Conservation (phyloP, 257 asterid genomes). For the Nicotiana tabacum region DNA sequence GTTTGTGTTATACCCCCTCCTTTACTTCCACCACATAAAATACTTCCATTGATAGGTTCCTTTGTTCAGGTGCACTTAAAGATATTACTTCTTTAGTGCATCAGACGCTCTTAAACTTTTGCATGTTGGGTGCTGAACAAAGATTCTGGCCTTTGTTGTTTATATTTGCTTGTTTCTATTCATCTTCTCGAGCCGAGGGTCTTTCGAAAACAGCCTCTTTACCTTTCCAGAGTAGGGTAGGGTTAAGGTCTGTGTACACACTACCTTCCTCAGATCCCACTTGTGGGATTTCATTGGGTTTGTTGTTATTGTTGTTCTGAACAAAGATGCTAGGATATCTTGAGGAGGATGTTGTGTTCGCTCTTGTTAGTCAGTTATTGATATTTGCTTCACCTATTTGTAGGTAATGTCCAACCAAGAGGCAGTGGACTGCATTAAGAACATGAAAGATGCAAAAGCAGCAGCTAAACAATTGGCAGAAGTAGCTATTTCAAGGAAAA, state of each 20-base stretch:
- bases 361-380: not conserved
- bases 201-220: too few species aligned
- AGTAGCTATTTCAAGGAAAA: slow-evolving; percentile 59
- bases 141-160: too few species aligned
- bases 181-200: too few species aligned
- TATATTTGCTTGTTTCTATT: too few species aligned
- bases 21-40: not conserved
- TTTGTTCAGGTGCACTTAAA: not conserved
- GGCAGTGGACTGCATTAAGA: slow-evolving; percentile 62
- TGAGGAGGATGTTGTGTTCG: not conserved
- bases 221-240: not conserved
- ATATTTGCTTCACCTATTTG: not conserved
- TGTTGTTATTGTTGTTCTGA: too few species aligned
- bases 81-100: too few species aligned
- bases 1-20: not conserved
- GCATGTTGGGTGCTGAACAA: too few species aligned
- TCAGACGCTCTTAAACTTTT: too few species aligned
- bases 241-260: not conserved
- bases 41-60: not conserved
- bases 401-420: slow-evolving; percentile 95
- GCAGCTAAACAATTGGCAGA: slow-evolving; percentile 70
- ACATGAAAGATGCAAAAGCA: slow-evolving; percentile 53
- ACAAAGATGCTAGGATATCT: not conserved
- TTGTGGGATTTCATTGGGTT: too few species aligned
- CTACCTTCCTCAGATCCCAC: too few species aligned